These are phyloP conservation scores for Curvularia lunata DNA, from an alignment of 2,329 filamentous ascomycete genomes.

Conservation along the genomic window DNA sequence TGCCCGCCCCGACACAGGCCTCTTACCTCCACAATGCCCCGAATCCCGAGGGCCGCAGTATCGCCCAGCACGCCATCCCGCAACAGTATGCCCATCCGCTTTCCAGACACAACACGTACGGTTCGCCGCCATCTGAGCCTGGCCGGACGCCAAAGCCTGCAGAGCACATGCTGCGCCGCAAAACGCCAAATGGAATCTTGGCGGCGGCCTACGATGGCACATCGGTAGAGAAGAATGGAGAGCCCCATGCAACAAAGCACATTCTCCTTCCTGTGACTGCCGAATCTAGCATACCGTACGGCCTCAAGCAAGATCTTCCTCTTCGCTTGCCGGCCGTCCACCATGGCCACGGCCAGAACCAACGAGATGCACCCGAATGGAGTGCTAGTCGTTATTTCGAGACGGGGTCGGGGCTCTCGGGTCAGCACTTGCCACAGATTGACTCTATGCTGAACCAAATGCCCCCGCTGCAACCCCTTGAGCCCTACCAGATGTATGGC, in stretches of 20 bases:
- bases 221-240: conserved; percentile 72
- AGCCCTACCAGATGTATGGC: conserved; percentile 59
- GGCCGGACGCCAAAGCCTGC: conserved; percentile 42
- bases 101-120: conserved; percentile 48
- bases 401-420: conserved; percentile 43
- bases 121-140: conserved; percentile 35
- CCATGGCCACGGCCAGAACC: conserved; percentile 21
- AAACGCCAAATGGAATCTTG: conserved; percentile 93
- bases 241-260: conserved; percentile 81
- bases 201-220: conserved; percentile 91
- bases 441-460: conserved; percentile 68
- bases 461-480: conserved; percentile 60
- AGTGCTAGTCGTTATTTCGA: conserved; percentile 47
- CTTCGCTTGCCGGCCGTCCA: conserved; percentile 40
- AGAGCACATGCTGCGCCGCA: conserved; percentile 84
- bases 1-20: conserved; percentile 32
- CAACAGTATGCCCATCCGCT: conserved; percentile 51
- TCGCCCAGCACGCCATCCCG: conserved; percentile 35
- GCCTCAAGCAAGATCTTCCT: conserved; percentile 46
- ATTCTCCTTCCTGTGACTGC: conserved; percentile 72
- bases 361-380: conserved; percentile 41
- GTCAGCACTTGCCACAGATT: conserved; percentile 59
- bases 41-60: conserved; percentile 30
- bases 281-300: conserved; percentile 46
- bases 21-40: conserved; percentile 38